Evolutionary conservation across 2,329 filamentous ascomycete genomes (phyloP), one percentile per base, ranked within the genome.

Genomic region (Phoma sp.): DNA sequence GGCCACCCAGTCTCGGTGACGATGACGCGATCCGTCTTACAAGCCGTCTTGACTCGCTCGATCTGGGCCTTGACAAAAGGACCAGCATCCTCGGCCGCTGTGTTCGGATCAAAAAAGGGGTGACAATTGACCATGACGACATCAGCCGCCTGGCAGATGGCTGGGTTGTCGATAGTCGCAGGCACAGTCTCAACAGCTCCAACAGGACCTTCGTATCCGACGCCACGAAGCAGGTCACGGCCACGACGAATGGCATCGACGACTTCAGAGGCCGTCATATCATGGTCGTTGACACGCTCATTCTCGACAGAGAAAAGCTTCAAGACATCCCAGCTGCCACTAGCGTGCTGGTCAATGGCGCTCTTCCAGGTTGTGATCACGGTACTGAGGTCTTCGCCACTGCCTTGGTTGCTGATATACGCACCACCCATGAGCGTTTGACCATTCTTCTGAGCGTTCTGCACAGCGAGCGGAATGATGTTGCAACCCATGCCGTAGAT

Each of bases 1-100:
- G 92, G 92, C 92, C 92, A 96, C 45, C 92, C 92, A 3, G 88
- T 88, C 79, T 96, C 92, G 1, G 90, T 92, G 63, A 96, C 86
- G 33, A 94, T 80, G 29, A 90, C 82, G 40, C 82, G 81, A 75
- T 91, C 88, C 61, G 77, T 77, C 9, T 59, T 61, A 46, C 82
- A 85, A 3, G 77, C 78, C 3, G 74, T 63, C 17, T 77, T 77
- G 55, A 88, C 77, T 6, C 65, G 72, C 25, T 78, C 69, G 6
- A 79, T 82, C 60, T 88, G 85, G 24, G 80, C 78, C 35, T 80
- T 74, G 35, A 92, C 84, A 74, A 91, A 96, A 0, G 73, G 64
- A 3, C 92, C 92, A 2, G 91, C 86, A 29, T 84, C 75, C 0
- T 78, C 75, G 1, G 91, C 84, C 2, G 75, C 73, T 24, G 84